Evolutionary conservation across 2,329 filamentous ascomycete species (phyloP), one percentile per base, ranked within the genome.

Genomic region (Apiospora hydei): DNA sequence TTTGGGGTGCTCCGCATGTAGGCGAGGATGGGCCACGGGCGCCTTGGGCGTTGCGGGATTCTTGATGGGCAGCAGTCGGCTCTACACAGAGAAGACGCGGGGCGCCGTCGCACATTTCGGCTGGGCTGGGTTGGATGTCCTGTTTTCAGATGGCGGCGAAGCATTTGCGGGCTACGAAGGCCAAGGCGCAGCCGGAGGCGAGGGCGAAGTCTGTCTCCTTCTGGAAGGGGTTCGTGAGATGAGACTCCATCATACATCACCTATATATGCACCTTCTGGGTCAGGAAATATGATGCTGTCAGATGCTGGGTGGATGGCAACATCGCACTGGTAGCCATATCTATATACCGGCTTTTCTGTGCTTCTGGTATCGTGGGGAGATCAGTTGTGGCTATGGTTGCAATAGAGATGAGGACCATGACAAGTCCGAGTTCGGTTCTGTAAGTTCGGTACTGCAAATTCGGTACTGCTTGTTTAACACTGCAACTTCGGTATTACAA

Each of bases 131-230:
- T 14, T 72, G 46, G 24, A 75, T 72, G 57, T 77, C 75, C 57
- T 77, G 75, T 38, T 77, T 74, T 74, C 75, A 77, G 16, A 76
- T 72, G 21, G 72, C 73, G n/a, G 75, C 46, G 43, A 71, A 78
- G 47, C 67, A 70, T 2, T 74, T 74, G 3, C 76, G 67, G n/a
- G 77, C 75, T 26, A 76, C 74, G 41, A 78, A 64, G 7, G 72
- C 69, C 61, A 73, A 74, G 21, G 73, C 74, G 8, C 76, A 75
- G 38, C 77, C 74, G 41, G 70, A 24, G 34, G 75, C 57, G 18
- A 74, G 70, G 18, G 74, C 73, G 67, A 77, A 77, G 7, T 75
- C 74, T 1, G 73, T 73, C n/a, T 72, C 72, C 1, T 49, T 67
- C 1, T 67, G 73, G 74, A 77, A 77, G 4, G 21, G 47, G 21